Base-by-base conservation (phyloP, 2,329 filamentous ascomycete genomes). In the Ustilaginoidea virens region DNA sequence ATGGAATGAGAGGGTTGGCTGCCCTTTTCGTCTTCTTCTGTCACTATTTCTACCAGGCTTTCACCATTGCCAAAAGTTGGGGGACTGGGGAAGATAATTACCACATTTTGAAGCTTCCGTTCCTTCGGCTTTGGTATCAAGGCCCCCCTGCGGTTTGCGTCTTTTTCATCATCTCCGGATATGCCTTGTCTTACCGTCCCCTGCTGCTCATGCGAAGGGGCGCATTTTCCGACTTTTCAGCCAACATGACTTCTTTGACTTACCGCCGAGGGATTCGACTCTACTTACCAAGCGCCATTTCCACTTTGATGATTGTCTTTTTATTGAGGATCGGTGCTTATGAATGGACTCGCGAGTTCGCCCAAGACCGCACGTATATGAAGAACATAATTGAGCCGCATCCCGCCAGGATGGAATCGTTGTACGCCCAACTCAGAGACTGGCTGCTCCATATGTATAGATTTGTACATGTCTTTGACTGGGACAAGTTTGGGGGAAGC, bases 131-230 rank as follows among this genome's bases (percentile, higher is more conserved):
- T 4, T 53, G 64, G 33, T 71, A 63, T 42, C 61, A 63, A 29
- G 68, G 66, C 1, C 65, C 63, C 3, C 60, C 66, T 0, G 67
- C 66, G 39, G 69, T 74, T 22, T 66, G 61, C 46, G 49, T 72
- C 37, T 75, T 75, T 53, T 74, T 73, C 42, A 61, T 73, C 40
- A 66, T 74, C 25, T 70, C 66, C 1, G 69, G 69, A 13, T 74
- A 72, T 45, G 71, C 68, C 3, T 53, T 76, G 9, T 64, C 61
- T 17, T 59, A 72, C 31, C 58, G 58, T 25, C 61, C 64, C 1
- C 39, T 69, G n/a, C 62, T 58, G 36, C 51, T 65, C 27, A 45
- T 53, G 15, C 56, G 57, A 24, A 48, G 38, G 31, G 47, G 49
- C n/a, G 39, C 40, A 22, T 47, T 46, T 25, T 40, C 52, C 19